phyloP scores from a whole-genome alignment of 495 filamentous ascomycete genomes.

The Daldinia decipiens region DNA sequence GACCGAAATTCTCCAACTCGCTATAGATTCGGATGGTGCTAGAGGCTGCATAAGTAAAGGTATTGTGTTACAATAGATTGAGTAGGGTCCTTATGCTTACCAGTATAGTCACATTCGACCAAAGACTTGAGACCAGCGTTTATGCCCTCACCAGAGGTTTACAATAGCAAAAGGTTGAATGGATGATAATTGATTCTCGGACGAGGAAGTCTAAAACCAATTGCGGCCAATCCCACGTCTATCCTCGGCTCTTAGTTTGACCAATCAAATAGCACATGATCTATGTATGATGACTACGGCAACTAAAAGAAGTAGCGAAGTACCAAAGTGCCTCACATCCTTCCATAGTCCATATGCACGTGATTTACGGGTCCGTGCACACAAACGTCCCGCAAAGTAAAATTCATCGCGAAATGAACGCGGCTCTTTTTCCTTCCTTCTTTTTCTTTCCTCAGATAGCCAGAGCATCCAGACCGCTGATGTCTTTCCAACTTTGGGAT shows the following conservation, averaged over 20 bases:
- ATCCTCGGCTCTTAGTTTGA: conserved; percentile 35
- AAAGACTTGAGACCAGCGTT: background rate
- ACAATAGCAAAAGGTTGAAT: conserved; percentile 30
- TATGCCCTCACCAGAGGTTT: conserved; percentile 33
- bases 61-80: background rate
- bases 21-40: conserved; percentile 15
- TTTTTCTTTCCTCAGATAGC: conserved; percentile 61
- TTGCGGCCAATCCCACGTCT: conserved; percentile 36
- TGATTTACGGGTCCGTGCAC: conserved; percentile 34
- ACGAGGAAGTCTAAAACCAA: conserved; percentile 21
- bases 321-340: conserved; percentile 2
- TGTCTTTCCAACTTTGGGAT: conserved; percentile 47
- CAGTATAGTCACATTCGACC: conserved; percentile 1
- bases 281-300: conserved; percentile 23
- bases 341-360: conserved; percentile 23
- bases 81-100: background rate
- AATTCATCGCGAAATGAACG: conserved; percentile 24
- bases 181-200: conserved; percentile 12
- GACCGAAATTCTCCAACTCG: conserved; percentile 10
- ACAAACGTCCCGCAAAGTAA: conserved; percentile 10
- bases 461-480: conserved; percentile 55
- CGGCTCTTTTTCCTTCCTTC: conserved; percentile 30
- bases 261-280: conserved; percentile 35
- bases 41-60: background rate
- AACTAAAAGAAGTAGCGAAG: conserved; percentile 33